Percentiles rank a stretch among this genome's conserved stretches.
These are phyloP conservation scores for Heritiera fomes DNA, from an alignment of 345 rosid species.

Conservation along the genomic window DNA sequence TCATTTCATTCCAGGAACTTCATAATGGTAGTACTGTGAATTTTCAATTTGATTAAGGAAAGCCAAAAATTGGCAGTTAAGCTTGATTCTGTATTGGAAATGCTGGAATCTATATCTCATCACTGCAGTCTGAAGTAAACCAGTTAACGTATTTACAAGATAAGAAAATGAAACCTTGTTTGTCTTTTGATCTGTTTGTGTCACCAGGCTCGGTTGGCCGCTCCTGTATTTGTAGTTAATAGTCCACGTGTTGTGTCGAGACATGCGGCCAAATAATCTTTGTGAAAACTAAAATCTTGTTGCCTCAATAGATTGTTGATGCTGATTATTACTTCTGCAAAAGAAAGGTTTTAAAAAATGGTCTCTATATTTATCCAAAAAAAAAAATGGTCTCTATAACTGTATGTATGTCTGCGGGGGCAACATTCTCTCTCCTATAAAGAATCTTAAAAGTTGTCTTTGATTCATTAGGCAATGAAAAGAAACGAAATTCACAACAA, in stretches of 20 bases:
- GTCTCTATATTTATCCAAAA: too few species aligned
- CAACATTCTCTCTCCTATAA: not conserved
- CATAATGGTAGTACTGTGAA: not conserved
- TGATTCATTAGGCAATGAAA: too few species aligned
- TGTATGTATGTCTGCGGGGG: not conserved
- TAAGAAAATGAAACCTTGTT: not conserved
- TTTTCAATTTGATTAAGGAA: not conserved
- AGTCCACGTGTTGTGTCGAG: too few species aligned
- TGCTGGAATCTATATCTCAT: conserved; percentile 1
- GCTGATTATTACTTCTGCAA: not conserved
- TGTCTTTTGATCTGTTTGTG: not conserved
- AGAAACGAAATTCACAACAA: too few species aligned
- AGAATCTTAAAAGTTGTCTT: too few species aligned
- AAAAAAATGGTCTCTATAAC: too few species aligned
- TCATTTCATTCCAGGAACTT: conserved; percentile 9
- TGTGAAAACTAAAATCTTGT: not conserved
- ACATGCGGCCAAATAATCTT: not conserved
- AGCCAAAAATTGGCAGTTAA: too few species aligned
- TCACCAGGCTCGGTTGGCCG: not conserved
- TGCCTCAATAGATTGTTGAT: not conserved
- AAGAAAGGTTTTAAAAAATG: too few species aligned
- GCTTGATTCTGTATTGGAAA: not conserved
- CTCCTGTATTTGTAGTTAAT: too few species aligned
- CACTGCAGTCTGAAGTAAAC: not conserved
- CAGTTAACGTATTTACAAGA: not conserved